Evolutionary conservation across 2,329 filamentous ascomycete species (phyloP).

Genomic region (Colletotrichum tamarilloi): DNA sequence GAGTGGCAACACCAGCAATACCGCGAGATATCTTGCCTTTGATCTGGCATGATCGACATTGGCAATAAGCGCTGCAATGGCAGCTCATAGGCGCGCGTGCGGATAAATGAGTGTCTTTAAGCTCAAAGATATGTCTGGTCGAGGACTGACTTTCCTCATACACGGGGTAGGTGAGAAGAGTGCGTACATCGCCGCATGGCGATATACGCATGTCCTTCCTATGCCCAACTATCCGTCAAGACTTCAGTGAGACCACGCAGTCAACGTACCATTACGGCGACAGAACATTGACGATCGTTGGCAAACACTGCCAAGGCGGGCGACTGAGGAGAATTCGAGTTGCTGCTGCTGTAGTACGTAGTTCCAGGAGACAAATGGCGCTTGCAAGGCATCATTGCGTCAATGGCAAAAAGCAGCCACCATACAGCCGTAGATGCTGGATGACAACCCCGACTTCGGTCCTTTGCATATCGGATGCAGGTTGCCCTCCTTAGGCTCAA

Average conservation of each 20-base stretch:
- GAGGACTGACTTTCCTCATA: no score
- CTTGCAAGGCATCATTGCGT: not conserved
- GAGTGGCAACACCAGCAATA: not conserved
- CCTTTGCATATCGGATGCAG: conserved; percentile 13
- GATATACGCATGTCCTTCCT: not conserved
- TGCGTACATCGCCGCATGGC: not conserved
- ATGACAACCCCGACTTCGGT: conserved; percentile 2
- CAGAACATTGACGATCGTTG: not conserved
- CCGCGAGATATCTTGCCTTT: not conserved
- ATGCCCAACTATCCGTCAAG: not conserved
- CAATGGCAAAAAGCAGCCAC: not conserved
- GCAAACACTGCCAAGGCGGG: not conserved
- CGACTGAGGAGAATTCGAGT: not conserved
- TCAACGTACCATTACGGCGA: not conserved
- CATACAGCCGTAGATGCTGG: not conserved
- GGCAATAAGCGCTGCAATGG: not conserved
- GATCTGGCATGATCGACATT: not conserved
- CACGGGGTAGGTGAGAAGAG: not conserved
- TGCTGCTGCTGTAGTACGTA: not conserved
- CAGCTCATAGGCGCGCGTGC: not conserved
- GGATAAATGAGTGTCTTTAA: not conserved
- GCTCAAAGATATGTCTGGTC: not conserved
- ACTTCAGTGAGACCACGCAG: not conserved
- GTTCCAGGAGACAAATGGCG: not conserved
- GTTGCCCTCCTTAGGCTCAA: not conserved